Percentiles rank a stretch among this genome's conserved stretches.
phyloP scores from a whole-genome alignment of 202 grass and related monocot genomes.

The Tripidium arundinaceum region DNA sequence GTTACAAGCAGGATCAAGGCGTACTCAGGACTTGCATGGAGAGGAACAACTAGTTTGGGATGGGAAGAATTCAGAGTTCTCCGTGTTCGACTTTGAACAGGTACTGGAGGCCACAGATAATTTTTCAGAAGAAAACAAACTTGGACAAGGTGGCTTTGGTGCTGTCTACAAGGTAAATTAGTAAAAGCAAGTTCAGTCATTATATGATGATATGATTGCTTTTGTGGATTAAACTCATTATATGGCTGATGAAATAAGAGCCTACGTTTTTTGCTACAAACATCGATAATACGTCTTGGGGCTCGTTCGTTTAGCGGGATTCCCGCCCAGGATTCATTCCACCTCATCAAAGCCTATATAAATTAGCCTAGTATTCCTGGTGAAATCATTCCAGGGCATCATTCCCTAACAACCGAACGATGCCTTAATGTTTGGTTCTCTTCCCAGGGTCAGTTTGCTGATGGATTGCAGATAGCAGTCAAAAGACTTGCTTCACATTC shows the following conservation, averaged over 20 bases:
- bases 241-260: not conserved
- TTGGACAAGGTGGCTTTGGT: constrained; percentile 54
- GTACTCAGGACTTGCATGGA: not conserved
- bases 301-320: too few relatives aligned
- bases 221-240: not conserved
- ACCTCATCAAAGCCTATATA: too few relatives aligned
- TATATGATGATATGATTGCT: not conserved
- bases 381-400: too few relatives aligned
- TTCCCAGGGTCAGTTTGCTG: constrained; percentile 35
- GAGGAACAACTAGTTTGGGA: constrained; percentile 4
- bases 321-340: too few relatives aligned
- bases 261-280: not conserved
- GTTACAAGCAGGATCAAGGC: constrained; percentile 6
- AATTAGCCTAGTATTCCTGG: too few relatives aligned
- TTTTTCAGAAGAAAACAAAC: constrained; percentile 50
- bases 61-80: constrained; percentile 29
- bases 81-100: constrained; percentile 24
- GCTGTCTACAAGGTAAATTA: constrained; percentile 46
- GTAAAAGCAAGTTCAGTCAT: not conserved
- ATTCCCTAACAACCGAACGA: too few relatives aligned
- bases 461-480: constrained; percentile 38
- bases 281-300: not conserved
- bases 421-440: not conserved
- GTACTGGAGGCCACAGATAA: constrained; percentile 30
- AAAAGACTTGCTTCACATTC: constrained; percentile 56